Conservation (phyloP, 805 yeast genomes). For the Candida fluviatilis region DNA sequence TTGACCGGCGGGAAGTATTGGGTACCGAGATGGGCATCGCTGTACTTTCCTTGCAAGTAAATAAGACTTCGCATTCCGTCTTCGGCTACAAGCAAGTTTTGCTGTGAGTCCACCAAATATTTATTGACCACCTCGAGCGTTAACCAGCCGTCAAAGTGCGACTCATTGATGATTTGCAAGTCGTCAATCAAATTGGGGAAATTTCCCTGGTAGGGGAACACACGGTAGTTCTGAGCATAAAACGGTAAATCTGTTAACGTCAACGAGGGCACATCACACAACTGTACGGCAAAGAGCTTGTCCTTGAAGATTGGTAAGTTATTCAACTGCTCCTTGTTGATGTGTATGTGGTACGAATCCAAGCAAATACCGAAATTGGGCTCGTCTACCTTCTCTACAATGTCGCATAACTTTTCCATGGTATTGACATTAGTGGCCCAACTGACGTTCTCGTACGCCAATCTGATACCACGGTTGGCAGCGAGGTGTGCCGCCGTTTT, state of each 20-base stretch:
- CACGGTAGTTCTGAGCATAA: constrained; percentile 12
- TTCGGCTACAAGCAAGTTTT: constrained; percentile 7
- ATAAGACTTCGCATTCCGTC: constrained; percentile 13
- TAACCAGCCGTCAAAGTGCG: constrained; percentile 11
- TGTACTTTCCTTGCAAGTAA: constrained; percentile 8
- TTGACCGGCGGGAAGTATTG: constrained; percentile 1
- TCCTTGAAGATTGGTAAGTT: constrained; percentile 6
- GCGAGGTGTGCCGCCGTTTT: constrained; percentile 12
- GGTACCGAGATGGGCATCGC: background rate
- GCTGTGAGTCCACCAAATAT: constrained; percentile 7
- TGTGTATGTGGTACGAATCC: constrained; percentile 22
- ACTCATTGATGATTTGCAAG: constrained; percentile 4
- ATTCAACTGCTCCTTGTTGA: constrained; percentile 3
- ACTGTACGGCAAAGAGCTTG: constrained; percentile 21
- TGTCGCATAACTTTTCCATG: constrained; percentile 12
- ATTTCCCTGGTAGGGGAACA: constrained; percentile 12
- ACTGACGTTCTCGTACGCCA: constrained; percentile 23
- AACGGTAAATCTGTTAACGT: constrained; percentile 7
- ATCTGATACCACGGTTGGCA: constrained; percentile 10
- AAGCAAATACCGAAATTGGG: constrained; percentile 23
- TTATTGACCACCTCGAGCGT: constrained; percentile 14
- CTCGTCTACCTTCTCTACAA: constrained; percentile 15
- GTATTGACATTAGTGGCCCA: constrained; percentile 20
- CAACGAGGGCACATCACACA: constrained; percentile 18
- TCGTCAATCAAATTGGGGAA: constrained; percentile 7